Evolutionary conservation across 805 yeast species (phyloP).

Genomic region (Hanseniaspora clermontiae): DNA sequence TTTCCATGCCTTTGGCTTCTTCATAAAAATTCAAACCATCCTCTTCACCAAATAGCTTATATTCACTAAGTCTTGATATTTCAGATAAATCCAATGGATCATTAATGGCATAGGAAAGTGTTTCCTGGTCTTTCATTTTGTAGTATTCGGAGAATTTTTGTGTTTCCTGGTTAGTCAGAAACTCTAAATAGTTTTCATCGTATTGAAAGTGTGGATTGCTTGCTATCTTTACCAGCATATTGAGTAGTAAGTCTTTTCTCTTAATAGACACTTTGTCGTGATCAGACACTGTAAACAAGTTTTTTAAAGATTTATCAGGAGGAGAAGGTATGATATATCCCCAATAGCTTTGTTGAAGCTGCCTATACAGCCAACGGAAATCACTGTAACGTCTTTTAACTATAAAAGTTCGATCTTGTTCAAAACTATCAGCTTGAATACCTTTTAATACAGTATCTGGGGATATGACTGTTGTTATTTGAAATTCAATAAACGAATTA

Average conservation of each 20-base stretch:
- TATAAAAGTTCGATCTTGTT: slow-evolving; percentile 18
- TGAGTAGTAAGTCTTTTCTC: slow-evolving; percentile 18
- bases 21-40: slow-evolving; percentile 21
- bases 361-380: slow-evolving; percentile 88
- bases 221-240: slow-evolving; percentile 68
- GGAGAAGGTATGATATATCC: slow-evolving; percentile 92
- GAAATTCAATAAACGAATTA: slow-evolving; percentile 76
- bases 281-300: slow-evolving; percentile 75
- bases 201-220: slow-evolving; percentile 41
- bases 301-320: slow-evolving; percentile 85
- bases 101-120: slow-evolving; percentile 41
- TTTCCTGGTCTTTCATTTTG: slow-evolving; percentile 51
- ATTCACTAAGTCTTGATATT: slow-evolving; percentile 24
- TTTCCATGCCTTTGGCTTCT: slow-evolving; percentile 10
- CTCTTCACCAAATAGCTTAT: slow-evolving; percentile 25
- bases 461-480: slow-evolving; percentile 49
- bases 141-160: slow-evolving; percentile 57
- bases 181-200: slow-evolving; percentile 68
- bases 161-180: slow-evolving; percentile 42
- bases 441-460: slow-evolving; percentile 29
- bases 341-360: slow-evolving; percentile 72
- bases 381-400: slow-evolving; percentile 84
- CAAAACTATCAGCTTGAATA: background rate
- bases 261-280: slow-evolving; percentile 37
- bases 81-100: slow-evolving; percentile 31